Percentiles rank a stretch among this genome's conserved stretches.
phyloP scores from a whole-genome alignment of 2,329 filamentous ascomycete species.

The Chaetomium olivaceum region DNA sequence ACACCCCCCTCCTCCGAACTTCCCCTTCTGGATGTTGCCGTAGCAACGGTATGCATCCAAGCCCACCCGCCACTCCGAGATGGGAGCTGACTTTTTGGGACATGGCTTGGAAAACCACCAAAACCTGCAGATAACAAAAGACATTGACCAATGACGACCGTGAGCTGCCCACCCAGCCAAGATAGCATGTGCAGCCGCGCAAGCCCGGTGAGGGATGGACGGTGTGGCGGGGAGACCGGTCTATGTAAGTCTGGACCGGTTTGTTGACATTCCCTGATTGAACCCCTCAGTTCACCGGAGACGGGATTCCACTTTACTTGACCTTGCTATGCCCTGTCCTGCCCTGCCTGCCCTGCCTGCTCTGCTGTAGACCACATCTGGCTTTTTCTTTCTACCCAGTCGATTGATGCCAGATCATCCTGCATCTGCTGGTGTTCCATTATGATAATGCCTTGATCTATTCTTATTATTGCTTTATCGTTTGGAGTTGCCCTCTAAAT shows the following conservation, averaged over 20 bases:
- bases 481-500: background rate
- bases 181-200: constrained; percentile 9
- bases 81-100: background rate
- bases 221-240: background rate
- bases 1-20: background rate
- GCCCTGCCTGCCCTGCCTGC: background rate
- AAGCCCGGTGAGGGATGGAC: background rate
- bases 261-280: constrained; percentile 22
- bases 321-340: background rate
- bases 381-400: constrained; percentile 8
- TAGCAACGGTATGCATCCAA: background rate
- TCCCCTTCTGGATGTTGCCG: background rate
- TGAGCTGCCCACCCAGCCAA: background rate
- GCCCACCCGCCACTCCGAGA: background rate
- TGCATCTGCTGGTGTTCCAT: background rate
- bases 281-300: constrained; percentile 12
- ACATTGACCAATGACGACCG: constrained; percentile 5
- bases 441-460: constrained; percentile 3
- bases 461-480: constrained; percentile 7
- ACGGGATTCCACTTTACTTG: constrained; percentile 3
- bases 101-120: background rate
- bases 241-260: background rate
- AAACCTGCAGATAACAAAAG: background rate
- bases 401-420: constrained; percentile 24
- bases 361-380: constrained; percentile 2